phyloP scores from a whole-genome alignment of 495 filamentous ascomycete genomes.

The Aspergillus ellipticus region DNA sequence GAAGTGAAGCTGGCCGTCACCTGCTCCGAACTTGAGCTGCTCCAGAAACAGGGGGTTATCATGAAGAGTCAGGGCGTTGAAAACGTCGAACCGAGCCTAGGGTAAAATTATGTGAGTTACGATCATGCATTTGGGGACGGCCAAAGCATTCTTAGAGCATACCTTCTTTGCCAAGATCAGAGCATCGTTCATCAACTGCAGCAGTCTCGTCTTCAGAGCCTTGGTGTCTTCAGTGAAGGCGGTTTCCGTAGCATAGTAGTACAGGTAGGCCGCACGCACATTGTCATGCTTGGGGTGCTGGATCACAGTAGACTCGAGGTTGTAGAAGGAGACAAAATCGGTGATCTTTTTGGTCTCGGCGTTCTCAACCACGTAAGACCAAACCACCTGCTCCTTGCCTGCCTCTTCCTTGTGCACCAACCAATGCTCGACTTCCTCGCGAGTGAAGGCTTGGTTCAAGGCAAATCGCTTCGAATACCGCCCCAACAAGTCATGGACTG shows the following conservation, averaged over 20 bases:
- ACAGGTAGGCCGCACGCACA: conserved; percentile 87
- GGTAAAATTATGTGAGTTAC: conserved; percentile 7
- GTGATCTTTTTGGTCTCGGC: conserved; percentile 73
- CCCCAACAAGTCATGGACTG: conserved; percentile 68
- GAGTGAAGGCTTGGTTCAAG: conserved; percentile 75
- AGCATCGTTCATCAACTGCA: conserved; percentile 75
- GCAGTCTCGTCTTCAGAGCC: conserved; percentile 67
- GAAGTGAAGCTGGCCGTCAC: conserved; percentile 91
- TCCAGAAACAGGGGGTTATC: conserved; percentile 93
- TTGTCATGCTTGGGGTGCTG: conserved; percentile 67
- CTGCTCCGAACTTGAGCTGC: conserved; percentile 87
- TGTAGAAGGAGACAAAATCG: conserved; percentile 96
- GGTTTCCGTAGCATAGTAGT: conserved; percentile 88
- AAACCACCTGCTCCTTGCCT: conserved; percentile 75
- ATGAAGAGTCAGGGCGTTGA: conserved; percentile 89
- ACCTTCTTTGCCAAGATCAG: conserved; percentile 82
- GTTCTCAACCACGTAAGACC: conserved; percentile 87
- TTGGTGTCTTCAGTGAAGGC: conserved; percentile 60
- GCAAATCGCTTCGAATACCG: conserved; percentile 77
- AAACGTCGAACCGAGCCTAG: conserved; percentile 82
- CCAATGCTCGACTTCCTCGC: conserved; percentile 84
- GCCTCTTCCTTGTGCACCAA: conserved; percentile 60
- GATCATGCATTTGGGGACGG: neutral
- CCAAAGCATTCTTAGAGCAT: conserved; percentile 4
- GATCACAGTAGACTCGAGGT: conserved; percentile 88